Conservation (phyloP, 352 stramenopile genomes). For the Globisporangium viniferum region DNA sequence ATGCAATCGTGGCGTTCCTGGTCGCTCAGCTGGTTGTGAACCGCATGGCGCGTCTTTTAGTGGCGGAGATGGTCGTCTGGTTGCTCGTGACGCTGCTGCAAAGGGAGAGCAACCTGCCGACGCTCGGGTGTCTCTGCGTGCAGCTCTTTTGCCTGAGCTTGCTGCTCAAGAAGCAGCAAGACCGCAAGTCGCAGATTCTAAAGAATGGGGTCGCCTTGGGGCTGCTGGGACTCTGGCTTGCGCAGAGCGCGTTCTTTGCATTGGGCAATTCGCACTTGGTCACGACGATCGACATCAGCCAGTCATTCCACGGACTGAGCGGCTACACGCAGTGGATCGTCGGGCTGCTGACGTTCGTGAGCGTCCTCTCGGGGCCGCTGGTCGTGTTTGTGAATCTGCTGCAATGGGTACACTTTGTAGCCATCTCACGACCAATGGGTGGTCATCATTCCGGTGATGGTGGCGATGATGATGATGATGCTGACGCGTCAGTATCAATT, state of each 20-base stretch:
- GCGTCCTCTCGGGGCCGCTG: conserved; percentile 72
- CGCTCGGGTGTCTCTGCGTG: conserved; percentile 49
- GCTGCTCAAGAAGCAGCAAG: conserved; percentile 18
- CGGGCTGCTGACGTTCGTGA: conserved; percentile 67
- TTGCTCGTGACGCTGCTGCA: conserved; percentile 59
- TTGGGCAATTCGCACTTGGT: conserved; percentile 88
- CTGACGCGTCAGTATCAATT: not conserved
- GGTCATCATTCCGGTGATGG: not conserved
- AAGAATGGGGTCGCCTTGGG: conserved; percentile 18
- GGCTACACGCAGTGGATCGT: conserved; percentile 84
- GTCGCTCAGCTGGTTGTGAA: conserved; percentile 7
- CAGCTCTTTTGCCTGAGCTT: conserved; percentile 33
- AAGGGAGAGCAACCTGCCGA: conserved; percentile 54
- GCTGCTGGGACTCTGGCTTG: conserved; percentile 41
- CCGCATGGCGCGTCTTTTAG: conserved; percentile 12
- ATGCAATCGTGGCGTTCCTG: conserved; percentile 22
- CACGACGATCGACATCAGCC: conserved; percentile 87
- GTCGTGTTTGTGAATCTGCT: conserved; percentile 48
- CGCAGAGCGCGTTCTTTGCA: conserved; percentile 76
- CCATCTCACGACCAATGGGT: conserved; percentile 3
- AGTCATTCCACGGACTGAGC: conserved; percentile 78
- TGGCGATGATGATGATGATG: not conserved
- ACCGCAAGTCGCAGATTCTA: conserved; percentile 2
- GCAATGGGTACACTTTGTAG: conserved; percentile 31
- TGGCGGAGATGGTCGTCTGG: conserved; percentile 57